A percentile compares a stretch with the other conserved stretches of the same genome.
phyloP scores from a whole-genome alignment of 108 stramenopile species.

The Skeletonema grethae region DNA sequence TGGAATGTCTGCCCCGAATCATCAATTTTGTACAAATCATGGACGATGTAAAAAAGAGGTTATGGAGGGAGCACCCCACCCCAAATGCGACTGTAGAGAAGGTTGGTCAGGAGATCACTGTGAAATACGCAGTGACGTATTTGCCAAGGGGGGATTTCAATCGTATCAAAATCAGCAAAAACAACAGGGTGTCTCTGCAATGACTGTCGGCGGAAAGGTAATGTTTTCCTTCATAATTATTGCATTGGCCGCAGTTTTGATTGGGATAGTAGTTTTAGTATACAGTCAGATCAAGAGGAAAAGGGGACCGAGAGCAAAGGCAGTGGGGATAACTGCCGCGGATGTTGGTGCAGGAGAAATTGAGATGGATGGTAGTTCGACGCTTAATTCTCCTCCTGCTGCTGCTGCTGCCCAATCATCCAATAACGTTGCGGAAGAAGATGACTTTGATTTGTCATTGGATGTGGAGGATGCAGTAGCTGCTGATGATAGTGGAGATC shows the following conservation, averaged over 20 bases:
- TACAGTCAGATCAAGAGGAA: background rate
- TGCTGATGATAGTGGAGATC: background rate
- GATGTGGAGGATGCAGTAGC: background rate
- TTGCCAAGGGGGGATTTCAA: background rate
- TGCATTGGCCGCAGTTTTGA: background rate
- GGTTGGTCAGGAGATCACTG: constrained; percentile 20
- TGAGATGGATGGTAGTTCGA: constrained; percentile 9
- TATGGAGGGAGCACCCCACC: constrained; percentile 12
- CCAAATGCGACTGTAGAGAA: constrained; percentile 13
- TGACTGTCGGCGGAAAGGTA: constrained; percentile 10
- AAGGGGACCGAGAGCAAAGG: background rate
- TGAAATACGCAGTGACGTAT: constrained; percentile 1
- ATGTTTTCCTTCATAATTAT: constrained; percentile 3
- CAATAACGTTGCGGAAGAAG: background rate
- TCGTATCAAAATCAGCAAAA: background rate
- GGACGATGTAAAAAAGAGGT: constrained; percentile 20
- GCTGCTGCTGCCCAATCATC: background rate
- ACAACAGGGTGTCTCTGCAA: background rate
- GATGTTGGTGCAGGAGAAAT: background rate
- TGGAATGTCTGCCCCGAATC: background rate
- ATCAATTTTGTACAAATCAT: constrained; percentile 30
- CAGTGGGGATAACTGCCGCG: background rate
- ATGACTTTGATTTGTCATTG: background rate
- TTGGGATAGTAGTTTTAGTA: background rate
- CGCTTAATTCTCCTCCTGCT: background rate